phyloP scores from a whole-genome alignment of 306 rosid genomes.

The Clitoria ternatea region DNA sequence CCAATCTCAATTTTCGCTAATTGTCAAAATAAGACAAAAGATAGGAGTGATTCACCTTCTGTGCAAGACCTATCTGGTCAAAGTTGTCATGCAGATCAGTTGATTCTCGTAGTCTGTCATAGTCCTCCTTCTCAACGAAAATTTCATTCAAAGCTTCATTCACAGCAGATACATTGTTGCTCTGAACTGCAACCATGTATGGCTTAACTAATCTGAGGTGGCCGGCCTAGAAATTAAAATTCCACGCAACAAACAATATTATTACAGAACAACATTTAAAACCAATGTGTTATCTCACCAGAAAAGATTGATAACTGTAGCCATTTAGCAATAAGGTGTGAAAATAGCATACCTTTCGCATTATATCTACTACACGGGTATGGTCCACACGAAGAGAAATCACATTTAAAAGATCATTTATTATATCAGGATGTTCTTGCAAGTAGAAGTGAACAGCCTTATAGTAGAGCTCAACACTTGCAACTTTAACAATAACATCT shows the following conservation, averaged over 20 bases:
- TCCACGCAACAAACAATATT: not conserved
- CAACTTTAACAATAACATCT: slow-evolving; percentile 89
- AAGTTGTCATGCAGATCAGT: slow-evolving; percentile 87
- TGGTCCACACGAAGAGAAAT: slow-evolving; percentile 96
- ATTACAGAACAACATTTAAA: not conserved
- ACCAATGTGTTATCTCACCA: slow-evolving; percentile 1
- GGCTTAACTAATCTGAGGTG: slow-evolving; percentile 89
- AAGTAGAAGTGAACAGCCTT: slow-evolving; percentile 96
- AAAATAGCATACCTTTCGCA: slow-evolving; percentile 67
- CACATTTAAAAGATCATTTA: slow-evolving; percentile 88
- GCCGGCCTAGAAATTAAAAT: slow-evolving; percentile 63
- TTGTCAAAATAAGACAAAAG: slow-evolving; percentile 34
- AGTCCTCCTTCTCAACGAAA: slow-evolving; percentile 91
- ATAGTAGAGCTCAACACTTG: slow-evolving; percentile 90
- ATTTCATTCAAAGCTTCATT: slow-evolving; percentile 94
- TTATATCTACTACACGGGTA: slow-evolving; percentile 91
- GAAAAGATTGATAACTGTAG: not conserved
- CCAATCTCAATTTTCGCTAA: slow-evolving; percentile 35
- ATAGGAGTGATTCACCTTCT: slow-evolving; percentile 47
- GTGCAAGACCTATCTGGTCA: slow-evolving; percentile 95
- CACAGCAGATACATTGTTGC: slow-evolving; percentile 90
- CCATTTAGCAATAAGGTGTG: not conserved
- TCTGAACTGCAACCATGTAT: slow-evolving; percentile 96
- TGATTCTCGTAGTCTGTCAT: slow-evolving; percentile 91
- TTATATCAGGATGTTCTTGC: slow-evolving; percentile 92